Evolutionary conservation across 148 eudicot genomes (phyloP).

Genomic region (Silene conica): DNA sequence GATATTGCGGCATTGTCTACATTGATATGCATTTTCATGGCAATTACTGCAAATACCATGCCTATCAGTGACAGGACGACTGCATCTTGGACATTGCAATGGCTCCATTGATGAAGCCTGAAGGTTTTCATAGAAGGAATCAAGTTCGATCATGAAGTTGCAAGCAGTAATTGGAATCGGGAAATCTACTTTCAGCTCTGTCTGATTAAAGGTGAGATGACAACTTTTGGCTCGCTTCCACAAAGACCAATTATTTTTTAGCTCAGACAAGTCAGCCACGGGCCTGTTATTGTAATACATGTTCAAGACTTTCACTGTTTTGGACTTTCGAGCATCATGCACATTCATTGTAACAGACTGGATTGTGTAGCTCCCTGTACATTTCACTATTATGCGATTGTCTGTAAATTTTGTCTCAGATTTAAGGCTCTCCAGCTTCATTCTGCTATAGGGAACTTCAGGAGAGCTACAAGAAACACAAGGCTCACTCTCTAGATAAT

Average conservation of each 20-base stretch:
- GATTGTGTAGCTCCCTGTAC: slow-evolving; percentile 98
- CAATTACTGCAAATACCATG: slow-evolving; percentile 97
- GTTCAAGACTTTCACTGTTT: slow-evolving; percentile 97
- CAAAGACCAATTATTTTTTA: slow-evolving; percentile 96
- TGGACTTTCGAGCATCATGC: slow-evolving; percentile 98
- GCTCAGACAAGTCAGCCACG: slow-evolving; percentile 91
- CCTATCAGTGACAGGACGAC: slow-evolving; percentile 93
- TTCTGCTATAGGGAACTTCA: slow-evolving; percentile 91
- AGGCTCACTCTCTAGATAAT: slow-evolving; percentile 99
- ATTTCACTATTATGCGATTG: slow-evolving; percentile 97
- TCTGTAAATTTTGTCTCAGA: slow-evolving; percentile 97
- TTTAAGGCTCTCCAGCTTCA: slow-evolving; percentile 93
- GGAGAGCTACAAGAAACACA: slow-evolving; percentile 99
- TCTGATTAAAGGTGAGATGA: slow-evolving; percentile 89
- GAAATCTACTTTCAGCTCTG: slow-evolving; percentile 93
- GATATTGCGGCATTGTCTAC: slow-evolving; percentile 98
- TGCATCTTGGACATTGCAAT: slow-evolving; percentile 97
- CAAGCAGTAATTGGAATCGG: slow-evolving; percentile 99
- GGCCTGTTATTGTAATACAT: slow-evolving; percentile 98
- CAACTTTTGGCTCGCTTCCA: slow-evolving; percentile 99
- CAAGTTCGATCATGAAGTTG: slow-evolving; percentile 98
- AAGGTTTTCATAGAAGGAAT: slow-evolving; percentile 96
- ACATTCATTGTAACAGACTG: slow-evolving; percentile 99
- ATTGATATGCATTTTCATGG: slow-evolving; percentile 99
- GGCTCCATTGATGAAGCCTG: slow-evolving; percentile 98